These are phyloP conservation scores for Solanum hybrid DNA, from an alignment of 305 asterid genomes.

Conservation along the genomic window DNA sequence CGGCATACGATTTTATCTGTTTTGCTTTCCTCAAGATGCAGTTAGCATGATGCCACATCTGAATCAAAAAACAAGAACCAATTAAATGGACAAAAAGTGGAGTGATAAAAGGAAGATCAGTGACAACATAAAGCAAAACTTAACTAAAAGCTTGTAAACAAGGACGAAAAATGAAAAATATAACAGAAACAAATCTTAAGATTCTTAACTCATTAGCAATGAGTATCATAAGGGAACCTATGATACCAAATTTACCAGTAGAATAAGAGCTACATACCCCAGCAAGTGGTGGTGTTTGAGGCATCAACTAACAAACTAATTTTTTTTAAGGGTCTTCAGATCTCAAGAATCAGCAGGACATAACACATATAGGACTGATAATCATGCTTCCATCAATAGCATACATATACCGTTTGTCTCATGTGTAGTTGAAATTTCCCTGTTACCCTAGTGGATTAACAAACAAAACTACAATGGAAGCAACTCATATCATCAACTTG, in stretches of 20 bases:
- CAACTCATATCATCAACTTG: neutral
- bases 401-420: neutral
- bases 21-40: conserved; percentile 70
- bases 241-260: neutral
- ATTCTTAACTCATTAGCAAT: neutral
- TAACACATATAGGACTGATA: neutral
- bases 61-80: conserved; percentile 23
- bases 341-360: neutral
- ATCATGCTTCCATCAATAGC: neutral
- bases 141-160: neutral
- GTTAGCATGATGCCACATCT: conserved; percentile 95
- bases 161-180: neutral
- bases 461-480: neutral
- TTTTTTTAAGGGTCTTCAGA: neutral
- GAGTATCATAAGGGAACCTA: neutral
- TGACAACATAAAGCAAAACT: neutral
- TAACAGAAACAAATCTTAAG: neutral
- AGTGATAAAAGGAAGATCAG: neutral
- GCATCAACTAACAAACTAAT: neutral
- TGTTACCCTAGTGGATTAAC: neutral
- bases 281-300: neutral
- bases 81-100: neutral
- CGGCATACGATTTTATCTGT: conserved; percentile 63
- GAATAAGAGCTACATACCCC: neutral
- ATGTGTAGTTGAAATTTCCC: neutral